A percentile compares a stretch with the other conserved stretches of the same genome.
These are phyloP conservation scores for Phytophthora ohioensis DNA, from an alignment of 352 stramenopile species.

Conservation along the genomic window DNA sequence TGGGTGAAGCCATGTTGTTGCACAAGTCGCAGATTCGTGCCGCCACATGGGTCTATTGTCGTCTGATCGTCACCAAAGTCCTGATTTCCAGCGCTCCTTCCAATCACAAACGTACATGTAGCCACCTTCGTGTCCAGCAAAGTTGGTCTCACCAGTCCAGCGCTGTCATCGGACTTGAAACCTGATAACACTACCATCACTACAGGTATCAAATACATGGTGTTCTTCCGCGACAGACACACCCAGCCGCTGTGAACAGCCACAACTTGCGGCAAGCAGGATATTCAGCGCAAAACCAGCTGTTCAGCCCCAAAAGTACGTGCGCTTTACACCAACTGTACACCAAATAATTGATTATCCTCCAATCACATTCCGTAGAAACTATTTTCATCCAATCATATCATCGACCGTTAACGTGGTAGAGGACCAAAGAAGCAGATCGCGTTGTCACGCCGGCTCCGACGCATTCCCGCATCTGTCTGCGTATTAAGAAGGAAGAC, in stretches of 20 bases:
- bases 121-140: constrained; percentile 20
- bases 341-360: constrained; percentile 1
- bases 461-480: constrained; percentile 20
- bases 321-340: constrained; percentile 11
- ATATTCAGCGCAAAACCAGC: constrained; percentile 20
- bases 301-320: constrained; percentile 2
- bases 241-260: no score
- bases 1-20: constrained; percentile 4
- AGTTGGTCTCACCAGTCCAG: constrained; percentile 5
- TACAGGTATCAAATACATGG: neutral
- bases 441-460: constrained; percentile 8
- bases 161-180: neutral
- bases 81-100: constrained; percentile 25
- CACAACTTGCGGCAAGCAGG: neutral
- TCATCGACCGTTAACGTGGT: constrained; percentile 1
- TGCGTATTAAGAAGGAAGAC: neutral
- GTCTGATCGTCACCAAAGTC: constrained; percentile 5
- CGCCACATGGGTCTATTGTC: constrained; percentile 16
- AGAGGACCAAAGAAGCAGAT: constrained; percentile 7
- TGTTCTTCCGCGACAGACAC: no score
- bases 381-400: constrained; percentile 11
- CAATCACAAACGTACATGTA: constrained; percentile 13
- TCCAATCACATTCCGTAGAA: constrained; percentile 1
- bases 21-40: constrained; percentile 15
- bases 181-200: neutral